Conservation (phyloP, 2,329 filamentous ascomycete species). For the Colletotrichum endophyticum region DNA sequence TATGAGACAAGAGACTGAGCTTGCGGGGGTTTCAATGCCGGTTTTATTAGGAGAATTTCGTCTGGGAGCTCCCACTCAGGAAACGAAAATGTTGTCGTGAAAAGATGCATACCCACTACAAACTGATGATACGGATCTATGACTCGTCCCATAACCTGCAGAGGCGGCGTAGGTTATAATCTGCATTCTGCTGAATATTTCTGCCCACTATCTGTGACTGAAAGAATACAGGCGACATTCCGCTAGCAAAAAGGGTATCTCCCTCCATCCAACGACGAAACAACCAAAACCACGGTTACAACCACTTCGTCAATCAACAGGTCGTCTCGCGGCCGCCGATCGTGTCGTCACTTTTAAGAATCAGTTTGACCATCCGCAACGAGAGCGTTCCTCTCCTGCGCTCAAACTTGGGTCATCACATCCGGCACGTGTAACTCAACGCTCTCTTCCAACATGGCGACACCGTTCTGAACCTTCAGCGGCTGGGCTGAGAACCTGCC, state of each 20-base stretch:
- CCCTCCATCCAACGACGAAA: not conserved
- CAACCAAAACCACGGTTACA: not conserved
- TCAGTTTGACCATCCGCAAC: not conserved
- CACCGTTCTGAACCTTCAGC: conserved; percentile 53
- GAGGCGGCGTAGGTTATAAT: not conserved
- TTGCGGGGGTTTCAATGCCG: not conserved
- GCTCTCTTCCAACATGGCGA: conserved; percentile 62
- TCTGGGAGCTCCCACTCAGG: not conserved
- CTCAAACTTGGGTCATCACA: conserved; percentile 38
- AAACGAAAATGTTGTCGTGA: not conserved
- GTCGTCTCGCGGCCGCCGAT: not conserved
- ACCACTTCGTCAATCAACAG: too few relatives aligned
- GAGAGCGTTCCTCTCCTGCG: not conserved
- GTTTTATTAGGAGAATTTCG: not conserved
- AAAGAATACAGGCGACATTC: not conserved
- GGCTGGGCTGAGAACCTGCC: conserved; percentile 41
- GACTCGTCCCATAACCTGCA: not conserved
- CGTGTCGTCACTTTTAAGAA: not conserved
- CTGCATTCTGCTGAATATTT: not conserved
- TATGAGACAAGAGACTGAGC: not conserved
- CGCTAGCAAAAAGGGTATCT: not conserved
- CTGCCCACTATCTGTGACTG: not conserved
- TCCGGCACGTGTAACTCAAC: conserved; percentile 52
- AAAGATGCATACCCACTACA: not conserved
- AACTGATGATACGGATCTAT: not conserved